Evolutionary conservation across 768 basidiomycete species (phyloP).

Genomic region (Chalciporus piperatus): DNA sequence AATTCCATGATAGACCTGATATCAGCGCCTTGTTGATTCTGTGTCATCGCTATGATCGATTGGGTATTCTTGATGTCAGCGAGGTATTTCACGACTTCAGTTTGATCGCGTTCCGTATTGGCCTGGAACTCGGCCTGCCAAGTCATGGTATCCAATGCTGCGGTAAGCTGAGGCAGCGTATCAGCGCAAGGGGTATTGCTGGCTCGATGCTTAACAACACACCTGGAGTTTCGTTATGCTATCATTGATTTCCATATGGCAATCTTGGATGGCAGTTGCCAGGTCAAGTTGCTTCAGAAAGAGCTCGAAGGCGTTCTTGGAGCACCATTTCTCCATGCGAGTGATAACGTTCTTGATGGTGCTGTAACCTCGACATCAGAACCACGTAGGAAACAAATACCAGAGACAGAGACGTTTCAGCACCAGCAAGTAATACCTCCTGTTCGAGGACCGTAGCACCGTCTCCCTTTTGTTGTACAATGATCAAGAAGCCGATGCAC

Average conservation of each 20-base stretch:
- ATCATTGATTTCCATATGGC: slow-evolving; percentile 44
- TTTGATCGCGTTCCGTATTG: slow-evolving; percentile 41
- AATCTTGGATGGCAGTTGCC: slow-evolving; percentile 41
- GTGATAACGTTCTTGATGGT: slow-evolving; percentile 35
- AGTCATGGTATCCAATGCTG: slow-evolving; percentile 42
- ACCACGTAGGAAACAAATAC: slow-evolving; percentile 12
- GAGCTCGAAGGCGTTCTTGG: slow-evolving; percentile 37
- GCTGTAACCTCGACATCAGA: slow-evolving; percentile 19
- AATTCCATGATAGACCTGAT: slow-evolving; percentile 44
- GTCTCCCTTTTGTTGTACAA: slow-evolving; percentile 35
- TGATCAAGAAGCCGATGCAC: slow-evolving; percentile 41
- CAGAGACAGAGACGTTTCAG: slow-evolving; percentile 18
- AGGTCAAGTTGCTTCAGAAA: slow-evolving; percentile 48
- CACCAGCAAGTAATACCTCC: slow-evolving; percentile 30
- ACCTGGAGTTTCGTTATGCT: slow-evolving; percentile 51
- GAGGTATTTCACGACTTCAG: slow-evolving; percentile 41
- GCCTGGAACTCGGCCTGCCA: slow-evolving; percentile 47
- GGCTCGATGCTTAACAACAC: not conserved
- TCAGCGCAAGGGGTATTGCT: slow-evolving; percentile 6
- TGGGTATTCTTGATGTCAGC: slow-evolving; percentile 44
- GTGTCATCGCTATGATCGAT: slow-evolving; percentile 31
- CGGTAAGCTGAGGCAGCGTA: slow-evolving; percentile 35
- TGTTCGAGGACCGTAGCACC: slow-evolving; percentile 29
- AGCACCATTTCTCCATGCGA: slow-evolving; percentile 45
- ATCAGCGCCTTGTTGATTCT: slow-evolving; percentile 34